Conservation (phyloP, 306 rosid species). For the Cicer bijugum region DNA sequence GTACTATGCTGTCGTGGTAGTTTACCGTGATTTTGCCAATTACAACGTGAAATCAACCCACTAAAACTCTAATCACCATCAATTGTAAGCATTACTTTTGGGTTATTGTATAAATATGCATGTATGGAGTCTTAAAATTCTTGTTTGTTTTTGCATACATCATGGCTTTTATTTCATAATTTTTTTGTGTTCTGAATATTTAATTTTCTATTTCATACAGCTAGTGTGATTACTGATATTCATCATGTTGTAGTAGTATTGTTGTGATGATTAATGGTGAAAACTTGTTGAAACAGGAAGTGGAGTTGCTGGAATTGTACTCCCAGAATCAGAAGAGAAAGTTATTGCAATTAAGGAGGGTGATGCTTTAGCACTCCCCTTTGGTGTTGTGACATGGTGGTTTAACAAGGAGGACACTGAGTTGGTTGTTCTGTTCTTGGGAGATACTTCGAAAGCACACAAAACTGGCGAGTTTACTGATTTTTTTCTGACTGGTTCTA, state of each 20-base stretch:
- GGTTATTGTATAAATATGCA: background rate
- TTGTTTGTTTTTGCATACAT: background rate
- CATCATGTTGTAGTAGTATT: background rate
- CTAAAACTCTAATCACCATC: background rate
- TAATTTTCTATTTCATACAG: background rate
- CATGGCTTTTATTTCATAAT: background rate
- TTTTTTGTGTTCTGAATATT: background rate
- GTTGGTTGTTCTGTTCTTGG: constrained; percentile 66
- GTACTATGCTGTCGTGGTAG: too few species aligned
- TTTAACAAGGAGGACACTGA: constrained; percentile 68
- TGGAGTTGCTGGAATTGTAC: constrained; percentile 69
- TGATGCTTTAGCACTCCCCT: constrained; percentile 76
- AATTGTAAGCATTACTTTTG: background rate
- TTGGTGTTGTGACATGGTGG: constrained; percentile 87
- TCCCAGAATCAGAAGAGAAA: constrained; percentile 71
- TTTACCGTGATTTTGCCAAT: too few species aligned
- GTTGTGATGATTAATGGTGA: background rate
- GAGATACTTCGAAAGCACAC: constrained; percentile 76
- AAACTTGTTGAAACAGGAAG: constrained; percentile 44
- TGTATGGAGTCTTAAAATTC: background rate
- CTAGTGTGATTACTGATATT: background rate
- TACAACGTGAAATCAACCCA: too few species aligned
- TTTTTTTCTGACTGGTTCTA: constrained; percentile 64
- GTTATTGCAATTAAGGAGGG: constrained; percentile 72
- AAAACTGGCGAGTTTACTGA: constrained; percentile 74